These are phyloP conservation scores for Podospora bellae-mahoneyi DNA, from an alignment of 495 filamentous ascomycete species.

Conservation along the genomic window DNA sequence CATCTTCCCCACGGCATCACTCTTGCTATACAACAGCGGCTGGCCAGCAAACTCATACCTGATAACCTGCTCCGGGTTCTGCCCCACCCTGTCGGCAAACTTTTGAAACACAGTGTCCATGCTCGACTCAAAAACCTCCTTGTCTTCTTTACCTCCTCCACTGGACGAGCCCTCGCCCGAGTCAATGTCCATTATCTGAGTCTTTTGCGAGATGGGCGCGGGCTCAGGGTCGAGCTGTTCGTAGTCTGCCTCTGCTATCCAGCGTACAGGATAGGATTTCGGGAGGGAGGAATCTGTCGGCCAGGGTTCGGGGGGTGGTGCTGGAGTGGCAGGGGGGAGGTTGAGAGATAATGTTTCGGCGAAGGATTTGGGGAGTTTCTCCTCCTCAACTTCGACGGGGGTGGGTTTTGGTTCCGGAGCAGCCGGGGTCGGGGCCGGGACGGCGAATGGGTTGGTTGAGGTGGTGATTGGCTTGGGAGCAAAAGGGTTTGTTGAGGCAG, in stretches of 20 bases:
- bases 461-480: slow-evolving; percentile 26
- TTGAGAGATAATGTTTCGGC: slow-evolving; percentile 56
- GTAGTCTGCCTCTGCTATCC: slow-evolving; percentile 84
- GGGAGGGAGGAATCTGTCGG: slow-evolving; percentile 57
- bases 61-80: slow-evolving; percentile 93
- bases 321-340: slow-evolving; percentile 41
- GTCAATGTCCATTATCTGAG: slow-evolving; percentile 55
- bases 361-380: slow-evolving; percentile 65
- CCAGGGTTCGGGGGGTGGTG: slow-evolving; percentile 64
- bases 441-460: slow-evolving; percentile 37
- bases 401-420: slow-evolving; percentile 21
- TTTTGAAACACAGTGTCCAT: slow-evolving; percentile 88
- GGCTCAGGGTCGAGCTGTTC: slow-evolving; percentile 66
- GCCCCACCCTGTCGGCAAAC: slow-evolving; percentile 79
- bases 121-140: slow-evolving; percentile 75
- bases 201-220: slow-evolving; percentile 44
- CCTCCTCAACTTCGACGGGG: slow-evolving; percentile 27
- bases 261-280: slow-evolving; percentile 65
- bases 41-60: slow-evolving; percentile 83
- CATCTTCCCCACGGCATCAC: slow-evolving; percentile 67
- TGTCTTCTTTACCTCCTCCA: slow-evolving; percentile 62
- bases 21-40: slow-evolving; percentile 77
- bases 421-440: slow-evolving; percentile 8
- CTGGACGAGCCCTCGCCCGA: slow-evolving; percentile 18
- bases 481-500: slow-evolving; percentile 40